Base-by-base conservation (phyloP, 164 flowering plant species). In the Akebia trifoliata region DNA sequence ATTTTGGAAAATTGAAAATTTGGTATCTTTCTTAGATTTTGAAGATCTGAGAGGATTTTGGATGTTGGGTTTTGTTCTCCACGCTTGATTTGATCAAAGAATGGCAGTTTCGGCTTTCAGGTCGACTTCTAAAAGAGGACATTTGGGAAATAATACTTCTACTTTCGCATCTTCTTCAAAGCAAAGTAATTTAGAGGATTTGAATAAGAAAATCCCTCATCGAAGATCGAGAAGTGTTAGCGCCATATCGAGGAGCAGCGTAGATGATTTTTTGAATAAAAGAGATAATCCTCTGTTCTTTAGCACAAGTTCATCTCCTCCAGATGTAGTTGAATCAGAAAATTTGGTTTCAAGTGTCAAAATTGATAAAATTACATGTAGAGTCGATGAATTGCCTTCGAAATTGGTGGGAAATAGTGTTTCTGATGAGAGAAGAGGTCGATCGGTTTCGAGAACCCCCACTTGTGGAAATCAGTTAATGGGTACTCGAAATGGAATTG, bases 241-340 rank as follows among this genome's bases (percentile, higher is more conserved):
- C 39, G 81, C 87, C 17, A 51, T 66, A 12, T 70, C 84, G 4
- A 67, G 88, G 38, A 54, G 38, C 14, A 24, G 50, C 12, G 28
- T n/a, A 4, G 51, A 53, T 11, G 85, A 79, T 15, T 83, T 78
- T 60, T 54, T 59, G 43, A 78, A 78, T 54, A 82, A 72, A 50
- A 67, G 78, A 37, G 95, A 85, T 61, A 87, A 87, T 56, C 95
- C 95, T 11, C 78, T 87, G 9, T 87, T 83, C 64, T 72, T 69
- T 46, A 35, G 53, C 60, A 51, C 65, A 28, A 55, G 42, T 38
- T 59, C 60, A 37, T 57, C 80, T 4, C 78, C 2, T n/a, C 63
- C 70, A 3, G 70, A 63, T 4, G 54, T 39, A 30, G 17, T 35
- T 2, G 68, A 63, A 35, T 30, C 51, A 0, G 59, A 66, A 58